Conservation (phyloP, 1,284 basidiomycete species). For the Cryptococcus sp. region DNA sequence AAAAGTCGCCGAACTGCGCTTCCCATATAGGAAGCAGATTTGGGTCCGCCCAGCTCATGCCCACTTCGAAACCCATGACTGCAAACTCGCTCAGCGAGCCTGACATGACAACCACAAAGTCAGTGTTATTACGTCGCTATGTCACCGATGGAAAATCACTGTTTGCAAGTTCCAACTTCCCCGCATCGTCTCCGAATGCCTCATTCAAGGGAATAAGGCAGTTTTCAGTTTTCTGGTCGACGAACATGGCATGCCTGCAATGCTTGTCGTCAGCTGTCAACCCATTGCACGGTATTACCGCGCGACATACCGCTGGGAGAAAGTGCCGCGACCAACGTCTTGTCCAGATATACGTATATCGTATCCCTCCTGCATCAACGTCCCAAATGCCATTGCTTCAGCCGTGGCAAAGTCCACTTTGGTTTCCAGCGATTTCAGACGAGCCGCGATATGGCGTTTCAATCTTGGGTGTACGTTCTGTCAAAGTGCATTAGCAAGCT, state of each 20-base stretch:
- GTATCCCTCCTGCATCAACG: constrained; percentile 72
- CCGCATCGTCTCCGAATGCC: constrained; percentile 55
- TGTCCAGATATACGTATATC: constrained; percentile 85
- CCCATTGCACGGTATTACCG: neutral
- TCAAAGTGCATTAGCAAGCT: neutral
- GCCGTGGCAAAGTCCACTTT: constrained; percentile 84
- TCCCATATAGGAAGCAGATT: constrained; percentile 83
- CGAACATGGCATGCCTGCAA: constrained; percentile 80
- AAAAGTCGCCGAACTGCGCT: constrained; percentile 85
- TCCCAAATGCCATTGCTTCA: constrained; percentile 83
- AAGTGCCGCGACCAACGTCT: constrained; percentile 85
- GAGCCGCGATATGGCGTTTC: constrained; percentile 73
- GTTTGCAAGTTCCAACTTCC: constrained; percentile 78
- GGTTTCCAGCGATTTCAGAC: constrained; percentile 71
- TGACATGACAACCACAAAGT: constrained; percentile 36
- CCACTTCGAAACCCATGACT: constrained; percentile 80
- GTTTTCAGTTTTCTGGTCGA: constrained; percentile 76
- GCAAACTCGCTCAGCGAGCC: constrained; percentile 82
- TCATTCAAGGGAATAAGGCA: constrained; percentile 75
- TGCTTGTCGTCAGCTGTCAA: neutral
- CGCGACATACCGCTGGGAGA: constrained; percentile 69
- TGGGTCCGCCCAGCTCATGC: constrained; percentile 80
- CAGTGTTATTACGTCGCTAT: neutral
- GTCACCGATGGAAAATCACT: constrained; percentile 61
- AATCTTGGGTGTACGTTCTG: constrained; percentile 78